Percentiles rank a stretch among this genome's conserved stretches.
These are phyloP conservation scores for Alloteropsis semialata DNA, from an alignment of 176 grass and related monocot genomes.

Conservation along the genomic window DNA sequence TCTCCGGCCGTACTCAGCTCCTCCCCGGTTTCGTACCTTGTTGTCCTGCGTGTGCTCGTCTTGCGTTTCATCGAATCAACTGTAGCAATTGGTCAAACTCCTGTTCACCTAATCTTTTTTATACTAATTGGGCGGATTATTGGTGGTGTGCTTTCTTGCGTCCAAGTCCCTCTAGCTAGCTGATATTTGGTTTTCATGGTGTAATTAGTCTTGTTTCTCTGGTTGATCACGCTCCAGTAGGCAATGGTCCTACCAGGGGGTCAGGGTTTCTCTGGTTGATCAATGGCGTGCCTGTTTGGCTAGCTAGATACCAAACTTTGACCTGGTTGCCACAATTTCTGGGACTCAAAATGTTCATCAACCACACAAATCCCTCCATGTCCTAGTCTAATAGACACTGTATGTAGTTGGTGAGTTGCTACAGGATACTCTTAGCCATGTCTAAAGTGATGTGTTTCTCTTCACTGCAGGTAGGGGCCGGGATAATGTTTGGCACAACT, in stretches of 20 bases:
- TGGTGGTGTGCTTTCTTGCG: neutral
- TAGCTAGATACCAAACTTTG: neutral
- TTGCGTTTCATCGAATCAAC: neutral
- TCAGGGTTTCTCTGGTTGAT: too few relatives aligned
- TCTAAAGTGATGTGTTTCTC: neutral
- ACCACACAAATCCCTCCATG: too few relatives aligned
- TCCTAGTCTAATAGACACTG: too few relatives aligned
- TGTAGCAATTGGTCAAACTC: neutral
- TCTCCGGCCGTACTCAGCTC: conserved; percentile 11
- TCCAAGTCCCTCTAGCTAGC: neutral
- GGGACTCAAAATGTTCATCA: too few relatives aligned
- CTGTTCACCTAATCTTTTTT: neutral
- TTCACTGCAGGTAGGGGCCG: neutral
- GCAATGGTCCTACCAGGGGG: too few relatives aligned
- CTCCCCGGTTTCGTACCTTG: conserved; percentile 1
- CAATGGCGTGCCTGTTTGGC: neutral
- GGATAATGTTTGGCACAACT: neutral
- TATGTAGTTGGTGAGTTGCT: neutral
- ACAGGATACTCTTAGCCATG: neutral
- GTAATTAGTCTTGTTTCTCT: too few relatives aligned
- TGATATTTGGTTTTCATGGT: neutral
- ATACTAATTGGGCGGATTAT: neutral
- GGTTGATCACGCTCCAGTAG: too few relatives aligned
- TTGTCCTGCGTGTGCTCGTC: conserved; percentile 8
- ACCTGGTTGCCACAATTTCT: too few relatives aligned